Percentiles rank a stretch among this genome's conserved stretches.
Evolutionary conservation across 176 grass and related monocot genomes (phyloP).

Genomic region (Pontederia paniculata): DNA sequence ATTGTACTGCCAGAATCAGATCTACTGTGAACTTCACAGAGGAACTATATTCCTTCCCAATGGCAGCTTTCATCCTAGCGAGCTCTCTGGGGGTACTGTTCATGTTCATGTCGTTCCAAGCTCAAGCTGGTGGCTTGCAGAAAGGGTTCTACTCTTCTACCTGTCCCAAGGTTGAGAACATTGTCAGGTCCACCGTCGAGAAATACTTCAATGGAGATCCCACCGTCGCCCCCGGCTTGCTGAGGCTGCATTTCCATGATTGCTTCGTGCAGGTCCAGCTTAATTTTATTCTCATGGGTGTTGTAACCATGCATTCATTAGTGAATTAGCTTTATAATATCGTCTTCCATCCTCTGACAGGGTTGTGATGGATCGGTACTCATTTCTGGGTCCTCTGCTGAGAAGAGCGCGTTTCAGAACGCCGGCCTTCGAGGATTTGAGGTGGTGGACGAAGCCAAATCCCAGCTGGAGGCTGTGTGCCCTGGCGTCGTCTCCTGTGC

Average conservation of each 20-base stretch:
- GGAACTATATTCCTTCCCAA: too few species aligned
- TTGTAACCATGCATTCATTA: background rate
- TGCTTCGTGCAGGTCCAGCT: conserved; percentile 65
- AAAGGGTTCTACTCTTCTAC: conserved; percentile 44
- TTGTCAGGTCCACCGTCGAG: conserved; percentile 47
- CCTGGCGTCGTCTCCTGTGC: conserved; percentile 67
- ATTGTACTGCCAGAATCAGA: too few species aligned
- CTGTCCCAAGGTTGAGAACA: conserved; percentile 52
- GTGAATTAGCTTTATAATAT: background rate
- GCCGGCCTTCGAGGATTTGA: conserved; percentile 59
- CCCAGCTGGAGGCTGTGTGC: conserved; percentile 50
- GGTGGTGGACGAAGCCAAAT: conserved; percentile 65
- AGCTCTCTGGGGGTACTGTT: too few species aligned
- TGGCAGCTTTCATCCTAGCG: too few species aligned
- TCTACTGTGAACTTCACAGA: too few species aligned
- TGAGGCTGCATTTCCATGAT: conserved; percentile 84
- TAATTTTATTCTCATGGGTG: background rate
- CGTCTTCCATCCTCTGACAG: conserved; percentile 24
- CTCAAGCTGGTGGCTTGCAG: conserved; percentile 35
- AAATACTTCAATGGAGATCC: conserved; percentile 48
- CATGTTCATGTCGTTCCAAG: background rate
- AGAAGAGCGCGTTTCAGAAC: conserved; percentile 54
- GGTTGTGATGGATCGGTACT: conserved; percentile 69
- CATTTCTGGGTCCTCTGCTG: conserved; percentile 47
- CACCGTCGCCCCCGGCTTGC: conserved; percentile 52